Evolutionary conservation across 805 yeast genomes (phyloP), one percentile per base, ranked within the genome.

Genomic region (Teunomyces atbi): DNA sequence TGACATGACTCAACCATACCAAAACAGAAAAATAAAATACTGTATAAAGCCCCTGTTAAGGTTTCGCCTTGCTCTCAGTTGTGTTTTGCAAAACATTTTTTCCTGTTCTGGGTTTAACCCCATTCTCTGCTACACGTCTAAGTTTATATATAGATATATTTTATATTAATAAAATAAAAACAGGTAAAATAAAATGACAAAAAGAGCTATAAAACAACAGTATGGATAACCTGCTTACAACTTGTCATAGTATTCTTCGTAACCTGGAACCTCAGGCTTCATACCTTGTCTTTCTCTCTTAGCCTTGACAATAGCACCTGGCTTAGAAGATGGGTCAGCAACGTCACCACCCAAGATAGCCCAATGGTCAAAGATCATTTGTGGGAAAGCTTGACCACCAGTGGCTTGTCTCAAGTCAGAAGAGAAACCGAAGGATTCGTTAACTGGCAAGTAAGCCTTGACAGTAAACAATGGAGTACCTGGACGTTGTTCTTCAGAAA

Each of bases 361-460:
- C 98, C 98, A 92, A 78, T 92, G 99, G 78, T 94, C 98, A 79
- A 92, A 94, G 77, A 94, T 95, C 96, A 94, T 83, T 82, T 92
- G 98, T 80, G 99, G 99, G 99, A 92, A 92, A 77, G 99, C 99
- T 84, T 92, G 99, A 78, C 99, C 99, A 88, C 97, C 97, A 71
- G 99, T 92, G 72, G 98, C 97, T 82, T 92, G 97, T 84, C 99
- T 89, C 73, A 92, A 86, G 71, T 91, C 96, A 82, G 95, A 94
- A 67, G 96, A 86, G 96, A 92, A 92, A 87, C 99, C 99, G 86
- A 94, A 92, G 50, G 99, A 92, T 84, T 94, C 99, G 81, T 92
- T 94, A 65, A 92, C 97, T 75, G 99, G 99, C 81, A 92, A 84
- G 96, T 90, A 88, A 68, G 99, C 99, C 89, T 92, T 94, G 77